Evolutionary conservation across 2,329 filamentous ascomycete species (phyloP), one percentile per base, ranked within the genome.

Genomic region (Xylaria sp.): DNA sequence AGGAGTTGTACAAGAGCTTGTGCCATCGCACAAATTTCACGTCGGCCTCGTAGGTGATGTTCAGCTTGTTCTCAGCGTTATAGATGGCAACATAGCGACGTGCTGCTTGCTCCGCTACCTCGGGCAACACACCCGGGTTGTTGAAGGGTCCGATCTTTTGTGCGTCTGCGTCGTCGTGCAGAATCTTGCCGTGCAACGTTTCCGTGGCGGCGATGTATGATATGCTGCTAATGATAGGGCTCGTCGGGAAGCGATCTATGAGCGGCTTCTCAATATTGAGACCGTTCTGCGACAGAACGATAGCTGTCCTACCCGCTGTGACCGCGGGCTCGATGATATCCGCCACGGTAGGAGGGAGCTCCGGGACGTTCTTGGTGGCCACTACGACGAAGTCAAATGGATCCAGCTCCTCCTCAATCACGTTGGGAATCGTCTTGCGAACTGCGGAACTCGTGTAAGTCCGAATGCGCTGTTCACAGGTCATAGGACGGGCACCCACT

Each of bases 201-300:
- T 87, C 83, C 3, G 79, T 79, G 2, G 82, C 79, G 25, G 83
- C 82, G 55, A 84, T 85, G 52, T 82, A 74, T 2, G 78, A 80
- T 8, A 87, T 78, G 3, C 83, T 83, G 3, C 80, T 83, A 1
- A 88, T 75, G 6, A 87, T 68, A 0, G 80, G 71, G 61, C 85
- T 87, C 3, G 70, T 60, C 0, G 85, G 84, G 67, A 86, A 87
- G 0, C 74, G 71, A 0, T 69, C 58, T 17, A 83, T 69, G 19
- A 88, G 69, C 0, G 85, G 83, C 41, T 78, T 80, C 64, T 88
- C 84, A 63, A 88, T 88, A 67, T 87, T 86, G n/a, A 88, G 73
- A 0, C 86, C 86, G 67, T 89, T 89, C 63, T 89, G 86, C 4
- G 86, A 74, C 6, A 89, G 78, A 0, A 87, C 76, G 44, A 89